Conservation (phyloP, 441 rosid species). For the Biscutella laevigata region DNA sequence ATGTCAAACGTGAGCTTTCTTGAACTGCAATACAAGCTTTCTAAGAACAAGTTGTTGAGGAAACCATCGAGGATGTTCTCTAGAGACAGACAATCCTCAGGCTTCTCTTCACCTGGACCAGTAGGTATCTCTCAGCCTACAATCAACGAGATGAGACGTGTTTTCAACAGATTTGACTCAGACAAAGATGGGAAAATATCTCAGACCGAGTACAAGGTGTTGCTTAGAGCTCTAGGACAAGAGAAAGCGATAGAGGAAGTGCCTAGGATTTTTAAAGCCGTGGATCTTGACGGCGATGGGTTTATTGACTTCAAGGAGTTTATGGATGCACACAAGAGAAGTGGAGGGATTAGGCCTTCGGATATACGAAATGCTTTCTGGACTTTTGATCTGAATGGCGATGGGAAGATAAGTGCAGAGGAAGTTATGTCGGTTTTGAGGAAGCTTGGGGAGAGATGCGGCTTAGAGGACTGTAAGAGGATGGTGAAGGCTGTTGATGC, state of each 20-base stretch:
- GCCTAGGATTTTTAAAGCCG: conserved; percentile 52
- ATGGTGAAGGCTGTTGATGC: conserved; percentile 74
- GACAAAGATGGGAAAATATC: conserved; percentile 81
- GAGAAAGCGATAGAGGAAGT: conserved; percentile 37
- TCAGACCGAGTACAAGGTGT: conserved; percentile 66
- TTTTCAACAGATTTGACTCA: conserved; percentile 59
- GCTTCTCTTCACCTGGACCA: conserved; percentile 18
- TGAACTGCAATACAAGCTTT: conserved; percentile 62
- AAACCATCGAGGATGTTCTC: conserved; percentile 57
- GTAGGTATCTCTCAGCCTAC: conserved; percentile 41
- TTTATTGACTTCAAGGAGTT: conserved; percentile 77
- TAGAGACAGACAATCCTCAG: conserved; percentile 47
- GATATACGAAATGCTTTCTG: conserved; percentile 59
- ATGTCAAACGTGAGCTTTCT: conserved; percentile 52
- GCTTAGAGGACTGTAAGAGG: conserved; percentile 55
- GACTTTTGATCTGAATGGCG: conserved; percentile 57
- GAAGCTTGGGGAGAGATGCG: conserved; percentile 70
- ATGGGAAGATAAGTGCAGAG: conserved; percentile 76
- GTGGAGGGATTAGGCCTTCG: conserved; percentile 44
- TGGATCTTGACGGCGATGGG: conserved; percentile 75
- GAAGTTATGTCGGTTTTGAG: conserved; percentile 56
- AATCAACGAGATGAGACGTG: conserved; percentile 48
- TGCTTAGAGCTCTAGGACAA: conserved; percentile 56
- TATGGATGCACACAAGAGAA: conserved; percentile 49
- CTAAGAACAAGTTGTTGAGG: conserved; percentile 38